Percentiles rank a stretch among this genome's conserved stretches.
Evolutionary conservation across 2,329 filamentous ascomycete species (phyloP).

Genomic region (Pseudogymnoascus sp.): DNA sequence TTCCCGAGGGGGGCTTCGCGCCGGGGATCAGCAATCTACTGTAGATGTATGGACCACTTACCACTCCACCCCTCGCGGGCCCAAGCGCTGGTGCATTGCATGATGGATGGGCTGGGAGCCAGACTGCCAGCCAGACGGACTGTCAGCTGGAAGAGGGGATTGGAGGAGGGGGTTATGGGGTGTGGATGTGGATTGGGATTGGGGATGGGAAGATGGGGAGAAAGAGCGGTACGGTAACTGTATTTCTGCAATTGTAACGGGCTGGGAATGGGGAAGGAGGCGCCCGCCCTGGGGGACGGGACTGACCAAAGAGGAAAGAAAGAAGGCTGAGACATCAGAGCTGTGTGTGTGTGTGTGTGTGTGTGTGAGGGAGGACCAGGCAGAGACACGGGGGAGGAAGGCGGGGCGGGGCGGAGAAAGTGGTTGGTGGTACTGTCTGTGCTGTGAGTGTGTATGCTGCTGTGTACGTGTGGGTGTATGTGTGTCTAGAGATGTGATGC

Average conservation of each 20-base stretch:
- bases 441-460: background rate
- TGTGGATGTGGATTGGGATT: background rate
- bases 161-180: background rate
- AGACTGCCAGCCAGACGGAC: background rate
- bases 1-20: background rate
- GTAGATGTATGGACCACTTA: background rate
- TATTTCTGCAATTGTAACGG: background rate
- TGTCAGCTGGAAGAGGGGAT: background rate
- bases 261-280: background rate
- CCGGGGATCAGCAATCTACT: background rate
- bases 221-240: too few species aligned
- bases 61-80: background rate
- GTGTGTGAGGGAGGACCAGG: background rate
- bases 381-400: background rate
- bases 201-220: background rate
- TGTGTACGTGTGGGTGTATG: background rate
- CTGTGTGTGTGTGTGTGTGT: background rate
- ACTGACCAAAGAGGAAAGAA: background rate
- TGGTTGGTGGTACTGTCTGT: background rate
- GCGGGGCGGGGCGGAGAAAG: background rate
- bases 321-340: background rate
- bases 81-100: background rate
- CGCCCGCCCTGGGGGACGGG: background rate
- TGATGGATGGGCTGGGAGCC: background rate
- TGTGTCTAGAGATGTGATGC: too few species aligned